Evolutionary conservation across 2,329 filamentous ascomycete species (phyloP), one percentile per base, ranked within the genome.

Genomic region (Cercospora sojina): DNA sequence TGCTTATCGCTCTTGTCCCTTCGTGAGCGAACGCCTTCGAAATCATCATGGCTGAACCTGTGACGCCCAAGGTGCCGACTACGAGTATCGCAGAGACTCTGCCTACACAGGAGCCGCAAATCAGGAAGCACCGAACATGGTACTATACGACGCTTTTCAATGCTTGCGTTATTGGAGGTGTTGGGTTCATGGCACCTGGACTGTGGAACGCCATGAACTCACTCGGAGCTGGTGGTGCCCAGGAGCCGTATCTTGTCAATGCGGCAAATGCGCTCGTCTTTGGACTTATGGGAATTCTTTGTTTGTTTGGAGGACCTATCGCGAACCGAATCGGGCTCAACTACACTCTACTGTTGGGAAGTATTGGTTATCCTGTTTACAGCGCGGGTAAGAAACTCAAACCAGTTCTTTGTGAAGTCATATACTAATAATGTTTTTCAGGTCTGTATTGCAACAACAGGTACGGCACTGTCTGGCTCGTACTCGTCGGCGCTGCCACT

Each of bases 181-280:
- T 85, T 0, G 84, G 83, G 1, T 86, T 85, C 69, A 76, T 84
- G 38, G 81, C 81, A 0, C 82, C 82, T 0, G 82, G 82, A 0
- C 73, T 87, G 3, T 86, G 85, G 84, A 86, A 85, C 72, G 84
- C 84, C 1, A 85, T 86, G 82, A 85, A 83, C 67, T 77, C 79
- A 1, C 75, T 85, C 5, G 84, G 84, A 16, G 84, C 84, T 0
- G 84, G 84, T 43, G 84, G 84, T 27, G 82, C 82, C 1, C 81
- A 85, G 65, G 79, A 81, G 56, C 83, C 83, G 0, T 86, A 80
- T 59, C 79, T 86, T 2, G 81, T 84, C 58, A 84, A 84, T 63
- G 82, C 82, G 0, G 83, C 82, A n/a, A 85, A 85, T 66, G 80
- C 83, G 0, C 75, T 85, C 3, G 80, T 83, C 3, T 85, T 84